Percentiles rank a stretch among this genome's conserved stretches.
These are phyloP conservation scores for Penicillium nucicola DNA, from an alignment of 495 filamentous ascomycete species.

Conservation along the genomic window DNA sequence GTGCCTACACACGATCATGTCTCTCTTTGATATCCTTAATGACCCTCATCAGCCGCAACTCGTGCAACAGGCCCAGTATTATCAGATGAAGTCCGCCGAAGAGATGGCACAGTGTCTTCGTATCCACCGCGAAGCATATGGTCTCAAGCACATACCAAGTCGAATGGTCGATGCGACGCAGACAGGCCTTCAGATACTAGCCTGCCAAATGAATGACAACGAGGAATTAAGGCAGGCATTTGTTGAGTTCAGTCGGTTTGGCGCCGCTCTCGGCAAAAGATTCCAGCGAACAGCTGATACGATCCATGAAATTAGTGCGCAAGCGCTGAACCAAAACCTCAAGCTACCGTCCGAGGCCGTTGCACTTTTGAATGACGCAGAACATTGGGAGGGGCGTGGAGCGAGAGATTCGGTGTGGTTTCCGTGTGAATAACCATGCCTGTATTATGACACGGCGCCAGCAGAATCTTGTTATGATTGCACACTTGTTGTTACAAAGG, in stretches of 20 bases:
- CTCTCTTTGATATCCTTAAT: conserved; percentile 22
- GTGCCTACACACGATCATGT: conserved; percentile 25
- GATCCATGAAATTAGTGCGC: conserved; percentile 22
- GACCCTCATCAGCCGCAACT: conserved; percentile 15
- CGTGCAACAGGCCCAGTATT: conserved; percentile 12
- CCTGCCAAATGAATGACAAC: conserved; percentile 17
- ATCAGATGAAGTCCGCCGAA: conserved; percentile 22
- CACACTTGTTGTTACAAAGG: too few relatives aligned
- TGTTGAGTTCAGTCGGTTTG: conserved; percentile 30
- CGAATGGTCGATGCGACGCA: conserved; percentile 31
- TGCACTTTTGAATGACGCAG: conserved; percentile 18
- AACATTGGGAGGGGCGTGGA: background rate
- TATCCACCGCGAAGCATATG: conserved; percentile 29
- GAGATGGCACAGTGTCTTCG: conserved; percentile 32
- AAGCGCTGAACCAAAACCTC: conserved; percentile 13
- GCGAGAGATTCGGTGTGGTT: background rate
- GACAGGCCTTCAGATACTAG: conserved; percentile 24
- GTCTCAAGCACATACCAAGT: conserved; percentile 31
- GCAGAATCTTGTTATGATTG: too few relatives aligned
- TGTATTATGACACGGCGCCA: too few relatives aligned
- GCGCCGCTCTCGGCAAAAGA: conserved; percentile 25
- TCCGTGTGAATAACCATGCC: background rate
- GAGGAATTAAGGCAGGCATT: conserved; percentile 27
- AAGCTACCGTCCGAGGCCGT: conserved; percentile 27
- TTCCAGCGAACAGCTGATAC: conserved; percentile 25